These are phyloP conservation scores for Fraxinus anomala DNA, from an alignment of 257 asterid species.

Conservation along the genomic window DNA sequence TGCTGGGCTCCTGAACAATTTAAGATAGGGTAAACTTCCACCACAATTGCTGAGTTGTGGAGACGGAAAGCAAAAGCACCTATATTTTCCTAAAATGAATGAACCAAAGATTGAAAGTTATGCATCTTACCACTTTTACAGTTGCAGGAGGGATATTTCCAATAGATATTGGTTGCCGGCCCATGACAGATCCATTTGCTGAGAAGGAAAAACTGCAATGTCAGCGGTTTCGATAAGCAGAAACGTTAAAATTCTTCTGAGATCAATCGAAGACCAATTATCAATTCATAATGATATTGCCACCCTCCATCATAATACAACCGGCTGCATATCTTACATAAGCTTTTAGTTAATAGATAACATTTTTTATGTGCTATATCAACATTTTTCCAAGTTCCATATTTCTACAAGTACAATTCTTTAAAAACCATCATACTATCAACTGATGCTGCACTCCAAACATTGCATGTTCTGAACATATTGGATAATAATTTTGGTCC, in stretches of 20 bases:
- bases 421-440: too few relatives aligned
- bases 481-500: neutral
- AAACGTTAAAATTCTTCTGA: neutral
- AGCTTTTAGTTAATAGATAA: neutral
- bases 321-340: conserved; percentile 1
- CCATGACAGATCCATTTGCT: conserved; percentile 68
- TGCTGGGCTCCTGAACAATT: conserved; percentile 74
- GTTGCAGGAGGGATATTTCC: conserved; percentile 70
- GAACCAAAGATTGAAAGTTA: conserved; percentile 11
- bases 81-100: conserved; percentile 15
- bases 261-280: neutral
- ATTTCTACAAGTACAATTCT: neutral
- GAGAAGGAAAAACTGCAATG: conserved; percentile 31
- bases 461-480: neutral
- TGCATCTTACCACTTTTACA: conserved; percentile 78
- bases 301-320: neutral
- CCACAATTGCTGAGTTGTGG: conserved; percentile 7
- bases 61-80: conserved; percentile 12
- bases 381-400: conserved; percentile 15
- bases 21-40: conserved; percentile 9
- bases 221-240: conserved; percentile 26
- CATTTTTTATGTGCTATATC: neutral
- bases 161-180: conserved; percentile 57
- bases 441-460: neutral
- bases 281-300: conserved; percentile 1